A percentile compares a stretch with the other conserved stretches of the same genome.
Evolutionary conservation across 2,329 filamentous ascomycete genomes (phyloP).

Genomic region (Xylariaceae sp.): DNA sequence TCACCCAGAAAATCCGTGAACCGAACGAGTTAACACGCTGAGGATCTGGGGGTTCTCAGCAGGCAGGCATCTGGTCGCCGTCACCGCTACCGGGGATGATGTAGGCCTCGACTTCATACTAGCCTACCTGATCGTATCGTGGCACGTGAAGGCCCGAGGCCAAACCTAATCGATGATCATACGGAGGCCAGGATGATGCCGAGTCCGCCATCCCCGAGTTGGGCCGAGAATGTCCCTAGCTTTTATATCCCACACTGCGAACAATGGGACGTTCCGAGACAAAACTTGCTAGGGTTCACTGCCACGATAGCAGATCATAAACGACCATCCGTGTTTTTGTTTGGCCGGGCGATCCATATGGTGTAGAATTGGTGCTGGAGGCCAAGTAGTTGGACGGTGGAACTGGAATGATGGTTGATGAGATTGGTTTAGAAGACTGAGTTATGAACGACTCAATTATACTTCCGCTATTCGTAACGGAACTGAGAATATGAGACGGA

Average conservation of each 20-base stretch:
- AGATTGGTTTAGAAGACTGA: slow-evolving; percentile 3
- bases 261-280: slow-evolving; percentile 33
- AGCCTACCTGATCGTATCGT: slow-evolving; percentile 31
- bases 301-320: slow-evolving; percentile 28
- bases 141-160: slow-evolving; percentile 23
- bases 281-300: slow-evolving; percentile 34
- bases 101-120: slow-evolving; percentile 30
- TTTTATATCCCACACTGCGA: slow-evolving; percentile 41
- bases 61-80: slow-evolving; percentile 29
- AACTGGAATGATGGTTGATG: slow-evolving; percentile 34
- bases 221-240: slow-evolving; percentile 34
- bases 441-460: background rate
- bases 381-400: slow-evolving; percentile 32
- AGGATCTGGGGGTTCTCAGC: slow-evolving; percentile 33
- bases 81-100: slow-evolving; percentile 19
- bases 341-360: slow-evolving; percentile 35
- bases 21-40: slow-evolving; percentile 19
- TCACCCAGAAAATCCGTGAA: slow-evolving; percentile 21
- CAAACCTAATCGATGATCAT: slow-evolving; percentile 25
- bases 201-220: slow-evolving; percentile 27
- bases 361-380: slow-evolving; percentile 31
- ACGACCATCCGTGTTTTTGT: slow-evolving; percentile 32
- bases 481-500: background rate
- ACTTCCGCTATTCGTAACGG: background rate
- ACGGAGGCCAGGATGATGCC: background rate